These are phyloP conservation scores for Oidium heveae DNA, from an alignment of 2,329 filamentous ascomycete species.

Conservation along the genomic window DNA sequence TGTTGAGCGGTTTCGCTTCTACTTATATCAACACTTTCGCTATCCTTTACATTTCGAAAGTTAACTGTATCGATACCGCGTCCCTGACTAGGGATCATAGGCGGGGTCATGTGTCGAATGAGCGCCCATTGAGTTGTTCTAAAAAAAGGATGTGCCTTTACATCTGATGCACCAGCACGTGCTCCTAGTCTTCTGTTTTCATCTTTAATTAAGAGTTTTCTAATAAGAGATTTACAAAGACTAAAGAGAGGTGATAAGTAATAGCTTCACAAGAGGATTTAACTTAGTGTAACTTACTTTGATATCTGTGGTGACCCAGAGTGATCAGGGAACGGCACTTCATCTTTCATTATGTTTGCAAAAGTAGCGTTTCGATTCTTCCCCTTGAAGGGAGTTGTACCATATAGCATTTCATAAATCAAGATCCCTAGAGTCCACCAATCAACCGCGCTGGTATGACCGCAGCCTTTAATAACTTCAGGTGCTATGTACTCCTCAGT, in stretches of 20 bases:
- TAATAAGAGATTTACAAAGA: constrained; percentile 85
- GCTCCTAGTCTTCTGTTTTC: constrained; percentile 83
- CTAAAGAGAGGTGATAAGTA: constrained; percentile 23
- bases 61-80: constrained; percentile 84
- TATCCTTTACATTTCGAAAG: constrained; percentile 95
- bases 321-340: constrained; percentile 87
- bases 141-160: constrained; percentile 93
- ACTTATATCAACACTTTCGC: constrained; percentile 71
- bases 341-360: constrained; percentile 85
- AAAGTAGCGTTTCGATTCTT: constrained; percentile 98
- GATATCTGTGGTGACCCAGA: constrained; percentile 63
- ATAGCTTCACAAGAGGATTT: neutral
- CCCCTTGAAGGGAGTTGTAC: constrained; percentile 95
- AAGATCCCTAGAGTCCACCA: constrained; percentile 98
- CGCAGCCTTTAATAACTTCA: constrained; percentile 95
- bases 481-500: constrained; percentile 98
- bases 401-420: constrained; percentile 97
- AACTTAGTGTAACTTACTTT: constrained; percentile 36
- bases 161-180: constrained; percentile 83
- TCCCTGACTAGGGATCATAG: constrained; percentile 80
- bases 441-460: constrained; percentile 92
- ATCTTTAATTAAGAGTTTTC: constrained; percentile 94
- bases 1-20: constrained; percentile 24
- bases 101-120: constrained; percentile 91
- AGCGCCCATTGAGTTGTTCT: constrained; percentile 88